Evolutionary conservation across 2,329 filamentous ascomycete species (phyloP).

Genomic region (Claviceps lovelessii): DNA sequence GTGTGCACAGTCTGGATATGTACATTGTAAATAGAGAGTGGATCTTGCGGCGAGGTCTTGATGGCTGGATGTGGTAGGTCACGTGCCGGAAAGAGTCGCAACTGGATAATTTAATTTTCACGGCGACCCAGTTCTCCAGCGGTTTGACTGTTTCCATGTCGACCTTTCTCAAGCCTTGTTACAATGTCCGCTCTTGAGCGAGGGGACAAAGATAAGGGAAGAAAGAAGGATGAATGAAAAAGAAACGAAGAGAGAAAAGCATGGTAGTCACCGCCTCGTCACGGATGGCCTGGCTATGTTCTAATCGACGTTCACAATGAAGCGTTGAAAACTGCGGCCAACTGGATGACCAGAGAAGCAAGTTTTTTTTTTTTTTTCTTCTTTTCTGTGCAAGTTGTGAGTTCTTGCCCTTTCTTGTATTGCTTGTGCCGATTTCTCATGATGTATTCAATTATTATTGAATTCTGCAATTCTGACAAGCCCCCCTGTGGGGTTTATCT

Average conservation of each 20-base stretch:
- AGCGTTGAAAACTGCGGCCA: too few species aligned
- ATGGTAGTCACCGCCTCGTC: background rate
- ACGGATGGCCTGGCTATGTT: background rate
- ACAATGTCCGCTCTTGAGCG: background rate
- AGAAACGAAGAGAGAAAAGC: too few species aligned
- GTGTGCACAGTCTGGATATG: too few species aligned
- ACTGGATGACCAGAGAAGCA: too few species aligned
- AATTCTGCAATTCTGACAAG: slow-evolving; percentile 37
- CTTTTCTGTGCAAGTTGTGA: background rate
- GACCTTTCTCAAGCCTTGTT: background rate
- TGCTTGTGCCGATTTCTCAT: slow-evolving; percentile 7
- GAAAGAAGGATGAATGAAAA: too few species aligned
- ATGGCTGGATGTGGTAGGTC: background rate
- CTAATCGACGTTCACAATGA: too few species aligned
- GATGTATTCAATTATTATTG: slow-evolving; percentile 25
- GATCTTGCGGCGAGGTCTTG: background rate
- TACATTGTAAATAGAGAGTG: too few species aligned
- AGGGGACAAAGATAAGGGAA: background rate
- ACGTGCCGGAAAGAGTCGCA: background rate
- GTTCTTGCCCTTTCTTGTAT: background rate
- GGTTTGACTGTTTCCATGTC: too few species aligned
- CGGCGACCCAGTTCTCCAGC: background rate
- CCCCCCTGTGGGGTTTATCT: slow-evolving; percentile 11
- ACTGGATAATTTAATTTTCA: background rate
- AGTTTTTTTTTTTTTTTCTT: too few species aligned